Conservation (phyloP, 1,139 yeast species). For the Wickerhamomyces sp. region DNA sequence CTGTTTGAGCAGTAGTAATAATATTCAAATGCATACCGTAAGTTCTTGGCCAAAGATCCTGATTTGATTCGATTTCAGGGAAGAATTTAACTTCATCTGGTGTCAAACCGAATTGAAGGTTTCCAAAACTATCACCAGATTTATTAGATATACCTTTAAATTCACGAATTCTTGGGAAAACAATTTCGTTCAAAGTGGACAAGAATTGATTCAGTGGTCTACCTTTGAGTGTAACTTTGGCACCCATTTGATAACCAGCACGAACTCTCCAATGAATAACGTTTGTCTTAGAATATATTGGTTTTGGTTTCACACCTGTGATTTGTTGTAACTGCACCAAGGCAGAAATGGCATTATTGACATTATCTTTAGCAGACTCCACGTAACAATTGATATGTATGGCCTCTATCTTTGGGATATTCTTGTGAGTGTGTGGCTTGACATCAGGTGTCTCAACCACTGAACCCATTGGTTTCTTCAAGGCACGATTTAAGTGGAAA, state of each 20-base stretch:
- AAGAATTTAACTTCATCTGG: constrained; percentile 75
- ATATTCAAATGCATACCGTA: constrained; percentile 85
- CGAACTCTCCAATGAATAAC: constrained; percentile 86
- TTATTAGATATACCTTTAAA: constrained; percentile 72
- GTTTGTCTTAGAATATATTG: constrained; percentile 71
- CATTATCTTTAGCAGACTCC: constrained; percentile 66
- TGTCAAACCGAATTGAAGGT: constrained; percentile 78
- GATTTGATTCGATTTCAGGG: constrained; percentile 92
- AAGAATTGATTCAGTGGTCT: constrained; percentile 83
- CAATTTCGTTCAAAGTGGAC: constrained; percentile 83
- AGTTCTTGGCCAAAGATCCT: constrained; percentile 83
- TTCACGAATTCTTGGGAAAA: constrained; percentile 88
- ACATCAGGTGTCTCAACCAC: constrained; percentile 70
- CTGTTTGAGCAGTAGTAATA: constrained; percentile 87
- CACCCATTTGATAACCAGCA: constrained; percentile 90
- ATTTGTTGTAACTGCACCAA: constrained; percentile 84
- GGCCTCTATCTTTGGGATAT: constrained; percentile 66
- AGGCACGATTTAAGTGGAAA: constrained; percentile 79
- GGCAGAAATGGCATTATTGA: constrained; percentile 74
- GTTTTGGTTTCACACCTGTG: constrained; percentile 81
- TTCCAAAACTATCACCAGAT: constrained; percentile 84
- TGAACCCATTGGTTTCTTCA: constrained; percentile 59
- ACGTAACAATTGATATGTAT: constrained; percentile 75
- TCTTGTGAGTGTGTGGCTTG: constrained; percentile 56
- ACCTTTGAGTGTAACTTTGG: constrained; percentile 74